Percentiles rank a stretch among this genome's conserved stretches.
Conservation (phyloP, 164 flowering plant genomes). For the Magnolia sinica region DNA sequence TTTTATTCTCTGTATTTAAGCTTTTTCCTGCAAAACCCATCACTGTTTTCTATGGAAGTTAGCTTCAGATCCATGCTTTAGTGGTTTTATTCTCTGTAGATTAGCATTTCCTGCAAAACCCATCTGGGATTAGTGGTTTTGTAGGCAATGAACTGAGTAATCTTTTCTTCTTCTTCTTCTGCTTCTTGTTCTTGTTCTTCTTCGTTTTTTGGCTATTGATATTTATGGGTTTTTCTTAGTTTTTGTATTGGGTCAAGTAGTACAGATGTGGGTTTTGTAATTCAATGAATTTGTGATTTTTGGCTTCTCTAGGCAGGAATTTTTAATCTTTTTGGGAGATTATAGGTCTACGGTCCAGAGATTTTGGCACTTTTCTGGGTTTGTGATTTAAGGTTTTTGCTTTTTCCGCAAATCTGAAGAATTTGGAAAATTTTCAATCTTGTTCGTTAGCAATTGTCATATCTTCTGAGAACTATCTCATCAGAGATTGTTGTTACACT, state of each 20-base stretch:
- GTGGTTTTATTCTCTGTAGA: neutral
- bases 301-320: neutral
- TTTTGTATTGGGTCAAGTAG: neutral
- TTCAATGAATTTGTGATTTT: neutral
- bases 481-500: neutral
- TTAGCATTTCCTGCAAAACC: conserved; percentile 2
- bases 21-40: conserved; percentile 4
- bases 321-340: neutral
- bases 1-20: neutral
- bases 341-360: neutral
- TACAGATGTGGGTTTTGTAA: neutral
- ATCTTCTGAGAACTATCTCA: neutral
- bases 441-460: neutral
- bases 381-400: neutral
- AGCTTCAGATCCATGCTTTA: neutral
- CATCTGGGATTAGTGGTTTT: conserved; percentile 7
- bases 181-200: neutral
- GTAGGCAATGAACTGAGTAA: neutral
- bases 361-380: neutral
- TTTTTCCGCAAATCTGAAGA: neutral
- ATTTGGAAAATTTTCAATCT: neutral
- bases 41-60: neutral
- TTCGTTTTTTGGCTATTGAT: conserved; percentile 2
- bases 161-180: too few relatives aligned
- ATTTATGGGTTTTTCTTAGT: neutral